Percentiles rank a stretch among this genome's conserved stretches.
Conservation (phyloP, 192 early-diverging fungal species). For the Coemansia javaensis region DNA sequence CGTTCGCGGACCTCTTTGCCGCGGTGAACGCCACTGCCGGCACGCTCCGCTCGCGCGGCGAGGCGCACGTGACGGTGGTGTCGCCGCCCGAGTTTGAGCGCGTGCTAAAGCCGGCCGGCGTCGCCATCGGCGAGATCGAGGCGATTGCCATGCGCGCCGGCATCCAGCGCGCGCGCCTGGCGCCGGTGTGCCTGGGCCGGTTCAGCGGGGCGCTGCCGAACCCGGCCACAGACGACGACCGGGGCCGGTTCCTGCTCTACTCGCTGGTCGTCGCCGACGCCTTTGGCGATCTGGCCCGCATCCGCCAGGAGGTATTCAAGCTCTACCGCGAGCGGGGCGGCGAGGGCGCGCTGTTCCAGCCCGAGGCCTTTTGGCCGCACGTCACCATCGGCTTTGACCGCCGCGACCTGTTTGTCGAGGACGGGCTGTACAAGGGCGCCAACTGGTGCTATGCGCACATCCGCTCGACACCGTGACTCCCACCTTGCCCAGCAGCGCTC, state of each 20-base stretch:
- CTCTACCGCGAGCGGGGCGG: slow-evolving; percentile 60
- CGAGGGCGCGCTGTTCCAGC: slow-evolving; percentile 63
- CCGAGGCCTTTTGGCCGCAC: slow-evolving; percentile 62
- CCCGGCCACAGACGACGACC: slow-evolving; percentile 7
- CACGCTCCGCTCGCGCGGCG: slow-evolving; percentile 51
- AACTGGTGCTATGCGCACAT: slow-evolving; percentile 64
- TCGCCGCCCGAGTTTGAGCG: slow-evolving; percentile 61
- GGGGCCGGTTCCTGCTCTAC: slow-evolving; percentile 20
- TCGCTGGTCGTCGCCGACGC: slow-evolving; percentile 51
- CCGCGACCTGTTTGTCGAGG: slow-evolving; percentile 61
- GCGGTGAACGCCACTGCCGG: slow-evolving; percentile 46
- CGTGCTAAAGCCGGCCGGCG: slow-evolving; percentile 51
- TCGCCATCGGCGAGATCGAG: slow-evolving; percentile 65
- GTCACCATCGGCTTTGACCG: slow-evolving; percentile 63
- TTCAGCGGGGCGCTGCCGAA: slow-evolving; percentile 39
- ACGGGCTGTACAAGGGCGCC: slow-evolving; percentile 65
- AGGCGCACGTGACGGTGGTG: slow-evolving; percentile 69
- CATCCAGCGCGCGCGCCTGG: slow-evolving; percentile 57
- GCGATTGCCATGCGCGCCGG: slow-evolving; percentile 44
- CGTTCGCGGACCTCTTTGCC: slow-evolving; percentile 51
- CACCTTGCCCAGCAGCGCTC: background rate
- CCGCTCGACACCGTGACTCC: slow-evolving; percentile 1
- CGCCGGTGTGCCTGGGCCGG: slow-evolving; percentile 59
- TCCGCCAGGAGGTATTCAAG: slow-evolving; percentile 55
- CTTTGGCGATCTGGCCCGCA: slow-evolving; percentile 39